Conservation (phyloP, 352 stramenopile species). For the Phytophthora melonis region DNA sequence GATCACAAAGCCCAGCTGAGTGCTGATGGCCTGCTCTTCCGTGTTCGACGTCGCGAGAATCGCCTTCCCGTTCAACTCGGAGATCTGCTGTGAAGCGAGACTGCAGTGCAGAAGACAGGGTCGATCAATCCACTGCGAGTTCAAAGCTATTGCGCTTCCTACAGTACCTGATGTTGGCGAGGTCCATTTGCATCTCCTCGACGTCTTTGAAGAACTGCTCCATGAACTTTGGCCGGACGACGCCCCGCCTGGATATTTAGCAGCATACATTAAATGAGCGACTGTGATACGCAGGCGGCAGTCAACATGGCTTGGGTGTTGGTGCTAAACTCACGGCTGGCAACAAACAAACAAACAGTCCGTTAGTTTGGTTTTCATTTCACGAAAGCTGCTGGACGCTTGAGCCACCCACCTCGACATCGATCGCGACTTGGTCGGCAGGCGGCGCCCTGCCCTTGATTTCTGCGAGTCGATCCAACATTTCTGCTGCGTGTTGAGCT, state of each 20-base stretch:
- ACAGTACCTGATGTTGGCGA: constrained; percentile 86
- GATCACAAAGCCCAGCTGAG: constrained; percentile 93
- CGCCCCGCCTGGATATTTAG: constrained; percentile 38
- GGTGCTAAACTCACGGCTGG: neutral
- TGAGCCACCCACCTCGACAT: constrained; percentile 58
- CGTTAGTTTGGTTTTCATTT: constrained; percentile 1
- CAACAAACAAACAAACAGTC: neutral
- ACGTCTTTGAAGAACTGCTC: constrained; percentile 96
- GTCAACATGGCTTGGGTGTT: neutral
- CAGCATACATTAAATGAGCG: too few relatives aligned
- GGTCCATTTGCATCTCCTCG: constrained; percentile 94
- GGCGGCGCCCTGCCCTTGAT: constrained; percentile 64
- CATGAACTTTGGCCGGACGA: constrained; percentile 92
- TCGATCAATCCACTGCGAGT: neutral
- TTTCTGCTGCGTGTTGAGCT: constrained; percentile 20
- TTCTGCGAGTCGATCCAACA: constrained; percentile 80
- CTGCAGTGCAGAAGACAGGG: constrained; percentile 32
- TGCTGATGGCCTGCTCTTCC: constrained; percentile 92
- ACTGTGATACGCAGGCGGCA: too few relatives aligned
- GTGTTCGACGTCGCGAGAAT: constrained; percentile 94
- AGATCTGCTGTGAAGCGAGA: constrained; percentile 92
- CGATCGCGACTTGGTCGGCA: constrained; percentile 59
- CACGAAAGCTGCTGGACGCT: neutral
- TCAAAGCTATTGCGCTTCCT: constrained; percentile 6
- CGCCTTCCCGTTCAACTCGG: constrained; percentile 93